A percentile compares a stretch with the other conserved stretches of the same genome.
Conservation (phyloP, 768 basidiomycete genomes). For the Crepidotus variabilis region DNA sequence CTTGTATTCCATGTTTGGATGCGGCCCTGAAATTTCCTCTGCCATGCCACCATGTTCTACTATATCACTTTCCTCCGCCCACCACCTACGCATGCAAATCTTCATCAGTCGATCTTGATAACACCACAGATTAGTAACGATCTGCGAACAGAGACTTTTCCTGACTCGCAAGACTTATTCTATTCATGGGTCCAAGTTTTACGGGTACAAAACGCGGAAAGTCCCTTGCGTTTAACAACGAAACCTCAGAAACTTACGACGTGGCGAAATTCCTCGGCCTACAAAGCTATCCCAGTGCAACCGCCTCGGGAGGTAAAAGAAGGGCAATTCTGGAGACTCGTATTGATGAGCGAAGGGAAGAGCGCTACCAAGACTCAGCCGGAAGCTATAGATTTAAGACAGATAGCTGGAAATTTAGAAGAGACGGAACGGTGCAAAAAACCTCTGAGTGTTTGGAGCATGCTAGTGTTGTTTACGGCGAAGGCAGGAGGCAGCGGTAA, state of each 20-base stretch:
- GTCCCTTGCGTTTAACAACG: constrained; percentile 24
- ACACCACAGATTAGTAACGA: constrained; percentile 90
- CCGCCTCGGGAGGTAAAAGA: constrained; percentile 49
- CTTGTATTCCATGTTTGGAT: background rate
- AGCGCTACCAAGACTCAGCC: constrained; percentile 18
- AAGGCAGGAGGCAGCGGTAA: constrained; percentile 12
- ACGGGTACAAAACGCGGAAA: background rate
- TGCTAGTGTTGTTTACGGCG: constrained; percentile 51
- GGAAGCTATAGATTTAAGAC: constrained; percentile 38
- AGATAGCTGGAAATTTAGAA: constrained; percentile 9
- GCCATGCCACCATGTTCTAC: constrained; percentile 58
- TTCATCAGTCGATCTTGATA: constrained; percentile 46
- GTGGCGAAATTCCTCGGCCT: constrained; percentile 63
- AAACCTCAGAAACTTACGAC: constrained; percentile 66
- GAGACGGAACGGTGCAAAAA: constrained; percentile 28
- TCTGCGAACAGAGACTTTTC: constrained; percentile 73
- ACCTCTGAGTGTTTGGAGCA: constrained; percentile 64
- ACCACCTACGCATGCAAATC: constrained; percentile 55
- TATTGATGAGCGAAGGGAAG: constrained; percentile 39
- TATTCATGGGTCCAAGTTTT: constrained; percentile 55
- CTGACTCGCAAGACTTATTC: constrained; percentile 56
- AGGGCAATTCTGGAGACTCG: constrained; percentile 63
- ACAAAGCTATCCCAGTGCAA: constrained; percentile 71
- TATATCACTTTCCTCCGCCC: constrained; percentile 90
- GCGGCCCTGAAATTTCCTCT: background rate